phyloP scores from a whole-genome alignment of 139 green algal genomes.

The Axilococcus clingmanii region DNA sequence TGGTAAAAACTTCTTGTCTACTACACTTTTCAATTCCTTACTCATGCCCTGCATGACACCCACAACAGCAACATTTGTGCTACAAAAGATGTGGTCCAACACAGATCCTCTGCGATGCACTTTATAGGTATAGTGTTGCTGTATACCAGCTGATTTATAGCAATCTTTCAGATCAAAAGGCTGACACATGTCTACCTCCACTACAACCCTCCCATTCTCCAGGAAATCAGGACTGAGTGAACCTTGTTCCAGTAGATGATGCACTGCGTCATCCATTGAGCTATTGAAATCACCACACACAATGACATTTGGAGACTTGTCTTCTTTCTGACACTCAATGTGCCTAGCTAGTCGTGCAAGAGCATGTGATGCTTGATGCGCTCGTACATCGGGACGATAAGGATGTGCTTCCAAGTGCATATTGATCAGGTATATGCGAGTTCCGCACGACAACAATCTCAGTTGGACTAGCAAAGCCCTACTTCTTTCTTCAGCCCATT shows the following conservation, averaged over 20 bases:
- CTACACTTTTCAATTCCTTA: too few relatives aligned
- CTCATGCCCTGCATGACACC: too few relatives aligned
- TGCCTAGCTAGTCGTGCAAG: conserved; percentile 24
- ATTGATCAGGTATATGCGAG: conserved; percentile 36
- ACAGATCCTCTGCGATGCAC: too few relatives aligned
- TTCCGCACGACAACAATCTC: not conserved
- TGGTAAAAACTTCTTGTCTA: too few relatives aligned
- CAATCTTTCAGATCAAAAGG: conserved; percentile 32
- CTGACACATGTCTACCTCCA: conserved; percentile 24
- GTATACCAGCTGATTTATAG: conserved; percentile 7
- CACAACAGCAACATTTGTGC: too few relatives aligned
- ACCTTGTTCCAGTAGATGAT: conserved; percentile 31
- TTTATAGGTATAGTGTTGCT: conserved; percentile 13
- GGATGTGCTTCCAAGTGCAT: conserved; percentile 49
- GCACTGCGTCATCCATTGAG: conserved; percentile 19
- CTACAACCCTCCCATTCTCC: conserved; percentile 28
- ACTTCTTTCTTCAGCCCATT: conserved; percentile 38
- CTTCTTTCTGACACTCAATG: not conserved
- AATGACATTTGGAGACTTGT: conserved; percentile 16
- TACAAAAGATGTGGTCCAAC: too few relatives aligned
- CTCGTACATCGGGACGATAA: conserved; percentile 36
- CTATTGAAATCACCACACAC: conserved; percentile 46
- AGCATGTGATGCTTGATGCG: conserved; percentile 35
- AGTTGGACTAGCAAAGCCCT: conserved; percentile 33
- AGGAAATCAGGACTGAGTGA: conserved; percentile 32